Percentiles rank a stretch among this genome's conserved stretches.
Evolutionary conservation across 2,329 filamentous ascomycete genomes (phyloP).

Genomic region (Endothia cerciana): DNA sequence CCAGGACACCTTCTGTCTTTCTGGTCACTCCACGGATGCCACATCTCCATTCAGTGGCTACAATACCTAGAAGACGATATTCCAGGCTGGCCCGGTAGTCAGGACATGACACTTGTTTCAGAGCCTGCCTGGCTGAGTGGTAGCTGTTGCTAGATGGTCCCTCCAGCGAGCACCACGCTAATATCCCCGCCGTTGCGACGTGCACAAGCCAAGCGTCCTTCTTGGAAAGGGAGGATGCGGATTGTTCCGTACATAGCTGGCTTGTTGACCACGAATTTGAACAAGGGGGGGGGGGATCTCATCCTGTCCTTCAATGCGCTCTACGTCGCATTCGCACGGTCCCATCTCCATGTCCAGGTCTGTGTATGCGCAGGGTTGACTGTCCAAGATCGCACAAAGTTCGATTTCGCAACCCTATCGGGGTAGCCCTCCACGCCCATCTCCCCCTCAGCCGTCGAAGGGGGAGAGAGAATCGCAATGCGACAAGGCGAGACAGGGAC

Average conservation of each 20-base stretch:
- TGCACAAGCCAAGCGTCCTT: slow-evolving; percentile 25
- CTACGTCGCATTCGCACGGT: slow-evolving; percentile 9
- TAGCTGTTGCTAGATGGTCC: too few relatives aligned
- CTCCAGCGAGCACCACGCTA: not conserved
- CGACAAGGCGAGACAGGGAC: slow-evolving; percentile 21
- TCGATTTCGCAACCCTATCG: slow-evolving; percentile 8
- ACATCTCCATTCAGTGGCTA: not conserved
- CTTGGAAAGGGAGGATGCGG: not conserved
- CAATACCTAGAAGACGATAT: not conserved
- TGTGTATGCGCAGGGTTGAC: slow-evolving; percentile 1
- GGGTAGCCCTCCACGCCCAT: slow-evolving; percentile 2
- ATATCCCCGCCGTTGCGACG: slow-evolving; percentile 20
- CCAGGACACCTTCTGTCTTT: not conserved
- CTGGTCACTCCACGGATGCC: not conserved
- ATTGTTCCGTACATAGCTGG: not conserved
- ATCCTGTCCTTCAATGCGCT: slow-evolving; percentile 8
- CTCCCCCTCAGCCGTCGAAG: not conserved
- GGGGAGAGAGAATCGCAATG: slow-evolving; percentile 10
- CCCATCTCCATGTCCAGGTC: not conserved
- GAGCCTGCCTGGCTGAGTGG: not conserved
- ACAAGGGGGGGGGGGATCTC: slow-evolving; percentile 13
- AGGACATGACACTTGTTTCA: not conserved
- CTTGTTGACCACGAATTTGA: slow-evolving; percentile 15
- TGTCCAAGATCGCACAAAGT: slow-evolving; percentile 1
- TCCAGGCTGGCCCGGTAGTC: too few relatives aligned